Conservation (phyloP, 345 rosid species). For the Linum lewisii region DNA sequence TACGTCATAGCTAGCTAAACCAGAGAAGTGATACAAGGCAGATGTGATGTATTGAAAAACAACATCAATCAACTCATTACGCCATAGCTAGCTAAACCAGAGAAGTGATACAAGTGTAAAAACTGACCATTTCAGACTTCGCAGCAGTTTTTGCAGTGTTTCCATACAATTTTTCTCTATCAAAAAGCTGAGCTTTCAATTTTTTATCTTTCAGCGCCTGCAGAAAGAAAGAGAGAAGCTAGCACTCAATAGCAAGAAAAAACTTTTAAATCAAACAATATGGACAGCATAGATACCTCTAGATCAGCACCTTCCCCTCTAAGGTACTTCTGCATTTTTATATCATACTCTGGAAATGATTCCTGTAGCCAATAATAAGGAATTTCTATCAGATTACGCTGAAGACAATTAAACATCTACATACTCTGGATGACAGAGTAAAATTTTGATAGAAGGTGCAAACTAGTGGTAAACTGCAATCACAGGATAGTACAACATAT, state of each 20-base stretch:
- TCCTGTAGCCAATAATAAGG: slow-evolving; percentile 28
- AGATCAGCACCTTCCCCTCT: slow-evolving; percentile 69
- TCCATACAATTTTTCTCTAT: slow-evolving; percentile 53
- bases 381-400: background rate
- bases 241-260: background rate
- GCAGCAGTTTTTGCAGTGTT: slow-evolving; percentile 76
- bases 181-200: slow-evolving; percentile 56
- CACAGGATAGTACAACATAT: too few relatives aligned
- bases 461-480: too few relatives aligned
- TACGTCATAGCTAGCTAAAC: background rate
- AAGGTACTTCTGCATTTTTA: slow-evolving; percentile 47
- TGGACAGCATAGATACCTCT: slow-evolving; percentile 33
- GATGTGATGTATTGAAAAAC: too few relatives aligned
- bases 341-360: slow-evolving; percentile 41
- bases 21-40: background rate
- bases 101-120: background rate
- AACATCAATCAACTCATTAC: too few relatives aligned
- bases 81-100: background rate
- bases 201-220: slow-evolving; percentile 61
- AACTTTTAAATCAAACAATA: background rate
- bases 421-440: too few relatives aligned
- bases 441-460: too few relatives aligned
- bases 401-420: too few relatives aligned
- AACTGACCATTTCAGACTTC: slow-evolving; percentile 63
- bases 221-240: slow-evolving; percentile 2